Percentiles rank a stretch among this genome's conserved stretches.
Evolutionary conservation across 257 asterid species (phyloP).

Genomic region (Solanum infundibuliforme): DNA sequence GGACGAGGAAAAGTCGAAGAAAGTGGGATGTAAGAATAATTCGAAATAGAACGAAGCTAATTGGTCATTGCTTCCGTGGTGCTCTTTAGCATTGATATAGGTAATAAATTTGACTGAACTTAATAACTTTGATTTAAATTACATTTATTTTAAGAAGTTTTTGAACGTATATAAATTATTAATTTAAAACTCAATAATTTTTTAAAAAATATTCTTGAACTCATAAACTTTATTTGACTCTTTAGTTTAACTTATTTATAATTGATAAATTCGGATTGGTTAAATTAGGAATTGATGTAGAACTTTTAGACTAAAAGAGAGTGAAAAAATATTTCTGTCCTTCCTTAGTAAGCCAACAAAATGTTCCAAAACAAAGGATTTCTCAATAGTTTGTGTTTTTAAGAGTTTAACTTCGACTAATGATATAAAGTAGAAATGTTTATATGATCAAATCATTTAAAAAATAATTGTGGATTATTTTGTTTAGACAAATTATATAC

Average conservation of each 20-base stretch:
- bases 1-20: not conserved
- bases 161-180: not conserved
- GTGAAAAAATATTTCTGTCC: not conserved
- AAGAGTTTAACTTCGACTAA: not conserved
- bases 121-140: not conserved
- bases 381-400: not conserved
- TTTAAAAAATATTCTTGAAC: rapidly evolving
- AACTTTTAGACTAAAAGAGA: not conserved
- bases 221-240: not conserved
- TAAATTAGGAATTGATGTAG: not conserved
- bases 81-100: not conserved
- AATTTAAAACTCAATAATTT: not conserved
- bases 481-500: not conserved
- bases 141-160: not conserved
- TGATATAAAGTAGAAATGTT: not conserved
- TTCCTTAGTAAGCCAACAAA: not conserved
- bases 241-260: not conserved
- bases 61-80: not conserved
- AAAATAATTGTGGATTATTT: not conserved
- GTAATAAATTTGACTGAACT: not conserved
- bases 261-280: not conserved
- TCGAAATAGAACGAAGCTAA: not conserved
- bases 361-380: not conserved
- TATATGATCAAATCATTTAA: not conserved
- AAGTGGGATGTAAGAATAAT: not conserved